Conservation (phyloP, 352 stramenopile genomes). For the Paralagenidium karlingii region DNA sequence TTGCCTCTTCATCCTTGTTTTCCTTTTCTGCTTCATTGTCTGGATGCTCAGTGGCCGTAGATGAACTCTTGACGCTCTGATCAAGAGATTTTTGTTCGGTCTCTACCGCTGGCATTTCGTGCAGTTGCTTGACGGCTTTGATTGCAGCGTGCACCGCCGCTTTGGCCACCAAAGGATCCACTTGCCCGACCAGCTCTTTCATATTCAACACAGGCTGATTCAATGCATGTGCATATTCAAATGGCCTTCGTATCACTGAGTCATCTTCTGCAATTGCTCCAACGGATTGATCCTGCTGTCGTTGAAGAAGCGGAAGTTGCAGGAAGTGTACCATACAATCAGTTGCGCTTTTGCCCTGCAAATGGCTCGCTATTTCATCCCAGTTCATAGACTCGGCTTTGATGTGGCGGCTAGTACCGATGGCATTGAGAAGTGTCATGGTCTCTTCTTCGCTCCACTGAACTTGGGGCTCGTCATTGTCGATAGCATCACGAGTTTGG, state of each 20-base stretch:
- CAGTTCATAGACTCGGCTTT: constrained; percentile 60
- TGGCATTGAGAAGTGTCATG: constrained; percentile 28
- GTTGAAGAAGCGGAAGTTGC: constrained; percentile 42
- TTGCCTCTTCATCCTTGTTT: background rate
- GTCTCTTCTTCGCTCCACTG: constrained; percentile 38
- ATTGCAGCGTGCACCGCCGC: constrained; percentile 54
- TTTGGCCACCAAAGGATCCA: constrained; percentile 60
- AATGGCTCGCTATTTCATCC: constrained; percentile 57
- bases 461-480: too few relatives aligned
- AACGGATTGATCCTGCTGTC: background rate
- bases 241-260: constrained; percentile 7
- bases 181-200: constrained; percentile 29
- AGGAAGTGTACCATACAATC: constrained; percentile 73
- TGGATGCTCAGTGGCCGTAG: background rate
- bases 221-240: constrained; percentile 25
- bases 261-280: background rate
- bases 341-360: constrained; percentile 54
- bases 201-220: constrained; percentile 47
- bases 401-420: constrained; percentile 21
- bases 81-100: too few relatives aligned
- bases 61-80: background rate
- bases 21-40: constrained; percentile 1
- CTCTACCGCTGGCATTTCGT: constrained; percentile 19
- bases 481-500: constrained; percentile 2
- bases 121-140: constrained; percentile 41